Base-by-base conservation (phyloP, 2,329 filamentous ascomycete species). In the Pseudogymnoascus sp. region DNA sequence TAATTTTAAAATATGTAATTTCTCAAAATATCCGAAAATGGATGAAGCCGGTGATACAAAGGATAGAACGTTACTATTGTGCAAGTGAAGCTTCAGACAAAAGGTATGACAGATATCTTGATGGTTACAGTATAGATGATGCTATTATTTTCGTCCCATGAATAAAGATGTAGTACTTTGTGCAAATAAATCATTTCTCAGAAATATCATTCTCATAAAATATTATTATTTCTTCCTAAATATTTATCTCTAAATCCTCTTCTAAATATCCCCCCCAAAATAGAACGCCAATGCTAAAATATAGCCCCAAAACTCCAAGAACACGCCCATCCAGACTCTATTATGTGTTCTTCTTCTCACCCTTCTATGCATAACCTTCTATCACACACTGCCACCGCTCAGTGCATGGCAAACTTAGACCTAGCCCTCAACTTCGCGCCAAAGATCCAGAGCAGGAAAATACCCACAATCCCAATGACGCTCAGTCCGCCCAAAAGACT, bases 401-500 rank as follows among this genome's bases (percentile, higher is more conserved):
- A 65, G 60, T 63, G 63, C 33, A 68, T 64, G n/a, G 70, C 69
- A 62, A 71, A 71, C 68, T 71, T 71, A 26, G 62, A 65, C 19
- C 69, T 67, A n/a, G 68, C 67, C 44, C 70, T 67, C 61, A 71
- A 59, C 64, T 66, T 69, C 1, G 68, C 68, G 17, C 70, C 69
- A 61, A 64, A 69, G 36, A 67, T 63, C 36, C 62, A 71, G 13
- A 71, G 65, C 17, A 62, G 61, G 60, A 67, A 87, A 50, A 89
- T 83, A 13, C 84, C 84, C n/a, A 81, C 66, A 65, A 85, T 80
- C 26, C 81, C 80, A 61, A 83, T 78, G 15, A 79, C 76, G 63
- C 78, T 81, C 60, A 84, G 69, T 1, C 82, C 83, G 2, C 78
- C 86, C 5, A 89, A 76, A 35, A 89, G 68, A 65, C 78, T 83